phyloP scores from a whole-genome alignment of 1,139 yeast genomes.

The Suhomyces bolitotheri region DNA sequence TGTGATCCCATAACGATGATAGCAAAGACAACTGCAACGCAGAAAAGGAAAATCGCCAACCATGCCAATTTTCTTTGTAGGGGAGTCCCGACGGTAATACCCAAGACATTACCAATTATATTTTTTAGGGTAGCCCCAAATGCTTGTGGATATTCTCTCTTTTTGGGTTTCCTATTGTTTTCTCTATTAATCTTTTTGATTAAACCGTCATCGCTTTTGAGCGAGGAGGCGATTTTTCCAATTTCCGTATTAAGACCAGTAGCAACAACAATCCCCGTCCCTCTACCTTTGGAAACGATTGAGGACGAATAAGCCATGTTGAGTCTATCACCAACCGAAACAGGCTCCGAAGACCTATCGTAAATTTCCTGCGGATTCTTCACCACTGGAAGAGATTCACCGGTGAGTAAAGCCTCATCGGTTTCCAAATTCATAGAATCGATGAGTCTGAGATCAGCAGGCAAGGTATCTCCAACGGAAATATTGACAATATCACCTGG shows the following conservation, averaged over 20 bases:
- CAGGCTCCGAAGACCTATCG: constrained; percentile 22
- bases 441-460: constrained; percentile 50
- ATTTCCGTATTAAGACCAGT: constrained; percentile 52
- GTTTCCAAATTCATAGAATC: constrained; percentile 44
- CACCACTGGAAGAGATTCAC: constrained; percentile 49
- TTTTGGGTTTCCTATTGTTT: constrained; percentile 26
- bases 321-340: constrained; percentile 45
- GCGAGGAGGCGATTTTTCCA: constrained; percentile 48
- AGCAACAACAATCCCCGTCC: constrained; percentile 45
- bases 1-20: constrained; percentile 42
- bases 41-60: constrained; percentile 42
- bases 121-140: constrained; percentile 42
- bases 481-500: constrained; percentile 52
- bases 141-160: constrained; percentile 53
- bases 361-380: constrained; percentile 30
- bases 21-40: constrained; percentile 42
- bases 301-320: constrained; percentile 50
- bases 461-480: constrained; percentile 48
- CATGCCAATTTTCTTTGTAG: constrained; percentile 47
- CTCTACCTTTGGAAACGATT: constrained; percentile 49
- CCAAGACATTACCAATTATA: constrained; percentile 34
- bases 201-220: constrained; percentile 28
- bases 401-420: constrained; percentile 55
- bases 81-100: constrained; percentile 44
- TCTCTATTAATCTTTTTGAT: constrained; percentile 26